Evolutionary conservation across 768 basidiomycete species (phyloP), one percentile per base, ranked within the genome.

Genomic region (Tephrocybe sp.): DNA sequence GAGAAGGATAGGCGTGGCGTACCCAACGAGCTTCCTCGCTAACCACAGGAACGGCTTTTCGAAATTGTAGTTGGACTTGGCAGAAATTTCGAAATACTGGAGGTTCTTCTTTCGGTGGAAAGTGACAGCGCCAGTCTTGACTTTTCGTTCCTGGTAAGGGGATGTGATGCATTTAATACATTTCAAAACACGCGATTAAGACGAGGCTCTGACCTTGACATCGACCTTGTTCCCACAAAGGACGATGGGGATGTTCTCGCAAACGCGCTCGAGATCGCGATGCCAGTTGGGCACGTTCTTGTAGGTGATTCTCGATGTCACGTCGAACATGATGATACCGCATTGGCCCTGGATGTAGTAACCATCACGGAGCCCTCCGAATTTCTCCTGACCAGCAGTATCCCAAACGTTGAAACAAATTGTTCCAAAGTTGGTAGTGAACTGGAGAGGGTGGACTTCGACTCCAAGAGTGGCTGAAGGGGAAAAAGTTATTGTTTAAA

Each of bases 221-320:
- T 99, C 97, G 53, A 98, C 97, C 72, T 99, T 99, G 84, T 98
- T 99, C 60, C 97, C 97, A 70, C 97, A 98, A 39, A 99, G 83
- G 22, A 99, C 97, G 65, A 98, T 97, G 54, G 97, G 97, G 65
- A 99, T 99, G 77, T 93, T 97, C 77, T 99, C 97, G 74, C 97
- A 99, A 48, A 99, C 97, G 56, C 97, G 92, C 78, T 98, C 97
- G 61, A 94, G 88, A 71, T 99, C 97, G 66, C 97, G 90, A 79
- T 98, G 95, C 97, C 97, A 99, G 81, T 98, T 99, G 60, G 97
- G 97, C 27, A 99, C 97, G 69, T 97, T 98, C 80, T 98, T 98
- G 80, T 99, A 99, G 49, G 97, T 99, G 83, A 98, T 99, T 64
- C 97, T 86, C 47, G 97, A 97, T 52, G 97, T 98, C 57, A 98